Evolutionary conservation across 805 yeast species (phyloP), one percentile per base, ranked within the genome.

Genomic region (Nakazawaea pomicola): DNA sequence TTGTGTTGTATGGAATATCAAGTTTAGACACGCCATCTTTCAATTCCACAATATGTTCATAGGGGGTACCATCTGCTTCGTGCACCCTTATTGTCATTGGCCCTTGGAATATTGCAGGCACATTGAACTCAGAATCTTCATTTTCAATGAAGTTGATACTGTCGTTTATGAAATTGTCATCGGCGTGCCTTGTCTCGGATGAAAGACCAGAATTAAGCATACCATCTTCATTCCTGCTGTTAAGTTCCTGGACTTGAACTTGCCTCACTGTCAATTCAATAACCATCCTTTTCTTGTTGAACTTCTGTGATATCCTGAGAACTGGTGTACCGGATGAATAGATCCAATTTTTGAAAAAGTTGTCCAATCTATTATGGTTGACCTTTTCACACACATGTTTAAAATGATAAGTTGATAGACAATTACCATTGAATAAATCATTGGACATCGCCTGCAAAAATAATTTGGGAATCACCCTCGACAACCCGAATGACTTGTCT

Each of bases 21-120:
- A 93, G 67, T 55, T 86, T 88, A 0, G 95, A 86, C 49, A 80
- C 78, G 1, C 79, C 75, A 33, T 91, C 97, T 51, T 88, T 86
- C 39, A 93, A 66, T 49, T 88, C 95, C 17, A 93, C 96, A 36
- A 93, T 91, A 58, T 93, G 99, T 55, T 93, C 99, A 56, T 93
- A 93, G 0, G 99, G 99, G 0, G 98, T 88, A 7, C 99, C 99
- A 60, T 93, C 98, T 0, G 96, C 95, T 55, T 93, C 99, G 57
- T 93, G 99, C 28, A 93, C 90, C 53, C 99, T 70, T 28, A 93
- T 86, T 0, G 99, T 93, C 85, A 93, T 87, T 0, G 98, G 96
- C 0, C 99, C 99, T 0, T 86, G 74, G 54, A 90, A 87, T 2
- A 80, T 72, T n/a, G 63, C 58, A 32, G 70, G 79, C 0, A 66